phyloP scores from a whole-genome alignment of 371 early-diverging fungal species.

The Chytridium lagenaria region DNA sequence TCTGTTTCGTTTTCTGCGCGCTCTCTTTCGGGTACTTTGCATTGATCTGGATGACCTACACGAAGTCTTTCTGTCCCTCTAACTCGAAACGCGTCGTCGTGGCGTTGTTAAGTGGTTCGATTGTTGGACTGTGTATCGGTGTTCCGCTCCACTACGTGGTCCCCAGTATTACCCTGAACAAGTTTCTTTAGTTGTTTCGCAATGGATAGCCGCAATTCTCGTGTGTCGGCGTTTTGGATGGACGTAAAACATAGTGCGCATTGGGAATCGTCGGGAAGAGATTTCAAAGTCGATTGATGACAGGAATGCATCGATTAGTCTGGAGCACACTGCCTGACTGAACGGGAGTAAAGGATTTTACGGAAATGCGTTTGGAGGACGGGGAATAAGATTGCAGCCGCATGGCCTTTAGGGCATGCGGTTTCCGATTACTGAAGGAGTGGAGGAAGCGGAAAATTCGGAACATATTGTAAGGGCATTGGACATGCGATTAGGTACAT shows the following conservation, averaged over 20 bases:
- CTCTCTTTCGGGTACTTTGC: conserved; percentile 13
- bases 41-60: conserved; percentile 9
- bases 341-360: not conserved
- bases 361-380: not conserved
- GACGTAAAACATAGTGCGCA: not conserved
- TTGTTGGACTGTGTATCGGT: conserved; percentile 3
- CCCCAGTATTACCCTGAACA: conserved; percentile 10
- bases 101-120: not conserved
- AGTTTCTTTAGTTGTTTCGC: not conserved
- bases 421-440: not conserved
- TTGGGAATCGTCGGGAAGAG: no score
- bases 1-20: not conserved
- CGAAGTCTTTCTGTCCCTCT: not conserved
- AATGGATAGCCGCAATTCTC: not conserved
- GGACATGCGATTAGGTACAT: not conserved
- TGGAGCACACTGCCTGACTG: not conserved
- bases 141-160: not conserved
- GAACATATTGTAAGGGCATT: not conserved
- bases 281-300: not conserved
- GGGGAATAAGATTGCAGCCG: not conserved
- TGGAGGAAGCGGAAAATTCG: not conserved
- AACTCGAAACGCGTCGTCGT: not conserved
- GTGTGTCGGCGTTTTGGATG: not conserved
- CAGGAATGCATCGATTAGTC: not conserved
- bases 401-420: not conserved